Evolutionary conservation across 139 green algal species (phyloP).

Genomic region (Closterium sp.): DNA sequence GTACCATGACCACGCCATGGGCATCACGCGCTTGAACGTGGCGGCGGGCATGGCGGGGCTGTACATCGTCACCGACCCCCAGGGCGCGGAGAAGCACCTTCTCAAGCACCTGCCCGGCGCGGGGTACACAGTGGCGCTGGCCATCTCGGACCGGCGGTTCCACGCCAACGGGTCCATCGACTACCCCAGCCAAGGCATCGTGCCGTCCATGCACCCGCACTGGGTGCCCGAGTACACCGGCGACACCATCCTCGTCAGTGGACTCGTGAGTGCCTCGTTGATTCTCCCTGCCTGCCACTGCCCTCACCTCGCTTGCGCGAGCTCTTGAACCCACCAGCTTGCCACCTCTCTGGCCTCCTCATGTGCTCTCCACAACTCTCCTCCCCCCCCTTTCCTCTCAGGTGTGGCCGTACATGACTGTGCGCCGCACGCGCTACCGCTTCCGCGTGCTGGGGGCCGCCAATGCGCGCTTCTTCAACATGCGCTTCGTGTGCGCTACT

Average conservation of each 20-base stretch:
- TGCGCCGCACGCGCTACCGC: background rate
- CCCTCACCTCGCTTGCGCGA: no score
- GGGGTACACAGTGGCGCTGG: background rate
- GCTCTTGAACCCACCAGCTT: no score
- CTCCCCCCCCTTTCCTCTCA: background rate
- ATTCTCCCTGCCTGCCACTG: background rate
- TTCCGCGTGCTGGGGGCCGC: background rate
- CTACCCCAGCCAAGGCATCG: background rate
- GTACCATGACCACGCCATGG: conserved; percentile 35
- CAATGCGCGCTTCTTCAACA: background rate
- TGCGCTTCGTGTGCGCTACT: background rate
- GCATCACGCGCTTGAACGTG: conserved; percentile 30
- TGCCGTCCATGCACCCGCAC: conserved; percentile 14
- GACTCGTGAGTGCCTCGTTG: background rate
- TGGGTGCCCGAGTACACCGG: conserved; percentile 34
- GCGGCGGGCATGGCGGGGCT: conserved; percentile 11
- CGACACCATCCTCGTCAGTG: conserved; percentile 24
- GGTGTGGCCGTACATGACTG: conserved; percentile 28
- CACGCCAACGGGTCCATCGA: conserved; percentile 12
- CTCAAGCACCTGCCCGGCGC: background rate
- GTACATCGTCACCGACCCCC: conserved; percentile 22
- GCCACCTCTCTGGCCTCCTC: no score
- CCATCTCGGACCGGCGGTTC: background rate
- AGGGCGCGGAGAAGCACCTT: conserved; percentile 6
- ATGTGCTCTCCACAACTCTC: no score